Evolutionary conservation across 2,329 filamentous ascomycete genomes (phyloP).

Genomic region (Beauveria sp.): DNA sequence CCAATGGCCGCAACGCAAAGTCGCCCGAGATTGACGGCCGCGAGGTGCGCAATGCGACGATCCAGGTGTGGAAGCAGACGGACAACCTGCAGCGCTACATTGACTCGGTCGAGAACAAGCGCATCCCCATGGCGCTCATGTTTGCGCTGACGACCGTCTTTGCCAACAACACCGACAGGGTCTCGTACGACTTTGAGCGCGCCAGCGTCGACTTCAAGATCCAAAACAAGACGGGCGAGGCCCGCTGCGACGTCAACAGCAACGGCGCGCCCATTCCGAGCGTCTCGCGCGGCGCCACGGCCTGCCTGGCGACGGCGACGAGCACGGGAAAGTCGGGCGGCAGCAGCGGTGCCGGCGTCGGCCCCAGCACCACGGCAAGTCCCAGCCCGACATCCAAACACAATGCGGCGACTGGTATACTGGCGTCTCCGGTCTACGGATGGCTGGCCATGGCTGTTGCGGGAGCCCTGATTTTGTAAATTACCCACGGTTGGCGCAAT

Average conservation of each 20-base stretch:
- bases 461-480: not conserved
- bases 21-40: not conserved
- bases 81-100: not conserved
- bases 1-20: not conserved
- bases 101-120: not conserved
- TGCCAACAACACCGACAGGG: not conserved
- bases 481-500: not conserved
- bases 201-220: conserved; percentile 8
- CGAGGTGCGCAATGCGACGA: conserved; percentile 6
- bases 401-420: not conserved
- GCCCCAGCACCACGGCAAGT: not conserved
- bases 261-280: not conserved
- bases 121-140: not conserved
- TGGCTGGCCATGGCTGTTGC: not conserved
- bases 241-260: not conserved
- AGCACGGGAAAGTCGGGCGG: not conserved
- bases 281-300: not conserved
- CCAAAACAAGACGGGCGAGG: not conserved
- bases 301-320: not conserved
- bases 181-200: conserved; percentile 2
- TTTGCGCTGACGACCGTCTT: not conserved
- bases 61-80: conserved; percentile 3
- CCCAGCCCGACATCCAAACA: not conserved
- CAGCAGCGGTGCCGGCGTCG: not conserved
- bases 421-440: not conserved